Percentiles rank a stretch among this genome's conserved stretches.
These are phyloP conservation scores for Metschnikowia peoriensis DNA, from an alignment of 805 yeast species.

Conservation along the genomic window DNA sequence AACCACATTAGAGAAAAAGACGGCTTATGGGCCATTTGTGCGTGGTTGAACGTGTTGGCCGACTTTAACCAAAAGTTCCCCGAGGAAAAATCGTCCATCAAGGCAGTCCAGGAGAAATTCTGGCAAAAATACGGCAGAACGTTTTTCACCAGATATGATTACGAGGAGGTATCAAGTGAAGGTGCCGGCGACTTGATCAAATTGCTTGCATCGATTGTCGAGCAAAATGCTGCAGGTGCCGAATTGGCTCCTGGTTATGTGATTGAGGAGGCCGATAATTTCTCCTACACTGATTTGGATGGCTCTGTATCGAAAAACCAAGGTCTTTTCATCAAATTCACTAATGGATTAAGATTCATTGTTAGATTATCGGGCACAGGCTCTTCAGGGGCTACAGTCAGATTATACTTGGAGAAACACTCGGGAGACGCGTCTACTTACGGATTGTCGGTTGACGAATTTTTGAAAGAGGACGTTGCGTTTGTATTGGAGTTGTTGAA, in stretches of 20 bases:
- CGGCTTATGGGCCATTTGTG: slow-evolving; percentile 96
- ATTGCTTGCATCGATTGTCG: slow-evolving; percentile 34
- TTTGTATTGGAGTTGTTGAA: slow-evolving; percentile 66
- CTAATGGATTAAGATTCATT: slow-evolving; percentile 79
- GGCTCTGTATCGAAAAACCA: slow-evolving; percentile 87
- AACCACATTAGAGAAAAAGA: slow-evolving; percentile 97
- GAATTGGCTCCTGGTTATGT: slow-evolving; percentile 46
- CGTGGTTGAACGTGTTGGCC: slow-evolving; percentile 95
- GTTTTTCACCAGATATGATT: slow-evolving; percentile 95
- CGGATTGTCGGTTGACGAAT: slow-evolving; percentile 59
- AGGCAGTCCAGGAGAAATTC: slow-evolving; percentile 76
- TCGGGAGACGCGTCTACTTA: slow-evolving; percentile 55
- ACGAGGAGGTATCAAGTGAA: slow-evolving; percentile 74
- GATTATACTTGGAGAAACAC: slow-evolving; percentile 87
- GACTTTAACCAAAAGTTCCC: slow-evolving; percentile 67
- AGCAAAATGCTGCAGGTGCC: slow-evolving; percentile 43
- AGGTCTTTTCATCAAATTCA: slow-evolving; percentile 81
- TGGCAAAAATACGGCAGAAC: slow-evolving; percentile 95
- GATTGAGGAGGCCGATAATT: slow-evolving; percentile 80
- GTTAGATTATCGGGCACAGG: slow-evolving; percentile 96
- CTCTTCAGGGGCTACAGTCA: slow-evolving; percentile 94
- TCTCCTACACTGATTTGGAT: slow-evolving; percentile 89
- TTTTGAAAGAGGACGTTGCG: slow-evolving; percentile 58
- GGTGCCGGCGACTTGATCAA: slow-evolving; percentile 72
- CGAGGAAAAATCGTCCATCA: slow-evolving; percentile 59